Evolutionary conservation across 2,329 filamentous ascomycete species (phyloP).

Genomic region (Colletotrichum chlorophyti): DNA sequence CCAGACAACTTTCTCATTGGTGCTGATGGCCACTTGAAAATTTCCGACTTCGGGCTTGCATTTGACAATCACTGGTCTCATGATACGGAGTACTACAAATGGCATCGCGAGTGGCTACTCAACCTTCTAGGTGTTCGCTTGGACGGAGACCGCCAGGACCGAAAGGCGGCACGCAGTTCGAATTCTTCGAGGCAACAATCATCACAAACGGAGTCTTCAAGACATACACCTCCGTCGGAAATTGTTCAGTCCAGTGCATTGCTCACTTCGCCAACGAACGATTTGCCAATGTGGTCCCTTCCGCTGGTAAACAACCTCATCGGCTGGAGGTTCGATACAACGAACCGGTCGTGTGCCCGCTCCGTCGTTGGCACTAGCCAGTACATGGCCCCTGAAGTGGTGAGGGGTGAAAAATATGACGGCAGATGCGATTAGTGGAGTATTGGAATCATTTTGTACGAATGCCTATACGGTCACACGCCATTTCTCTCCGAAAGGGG

Average conservation of each 20-base stretch:
- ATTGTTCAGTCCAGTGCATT: conserved; percentile 38
- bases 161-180: not conserved
- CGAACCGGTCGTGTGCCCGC: conserved; percentile 76
- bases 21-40: conserved; percentile 87
- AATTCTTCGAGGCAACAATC: conserved; percentile 2
- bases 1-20: conserved; percentile 97
- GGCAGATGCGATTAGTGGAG: conserved; percentile 98
- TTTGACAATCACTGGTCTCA: conserved; percentile 97
- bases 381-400: conserved; percentile 97
- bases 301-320: conserved; percentile 57
- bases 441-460: conserved; percentile 90
- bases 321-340: conserved; percentile 72
- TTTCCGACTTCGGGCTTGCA: conserved; percentile 94
- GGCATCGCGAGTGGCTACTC: conserved; percentile 80
- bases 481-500: conserved; percentile 84
- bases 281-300: conserved; percentile 38
- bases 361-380: conserved; percentile 95
- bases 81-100: conserved; percentile 84
- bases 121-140: conserved; percentile 78
- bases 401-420: conserved; percentile 83
- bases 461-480: conserved; percentile 91
- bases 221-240: conserved; percentile 28
- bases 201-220: conserved; percentile 5
- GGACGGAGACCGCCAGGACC: conserved; percentile 75
- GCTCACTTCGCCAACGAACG: conserved; percentile 41